Base-by-base conservation (phyloP, 2,329 filamentous ascomycete species). In the Claviceps sp. region DNA sequence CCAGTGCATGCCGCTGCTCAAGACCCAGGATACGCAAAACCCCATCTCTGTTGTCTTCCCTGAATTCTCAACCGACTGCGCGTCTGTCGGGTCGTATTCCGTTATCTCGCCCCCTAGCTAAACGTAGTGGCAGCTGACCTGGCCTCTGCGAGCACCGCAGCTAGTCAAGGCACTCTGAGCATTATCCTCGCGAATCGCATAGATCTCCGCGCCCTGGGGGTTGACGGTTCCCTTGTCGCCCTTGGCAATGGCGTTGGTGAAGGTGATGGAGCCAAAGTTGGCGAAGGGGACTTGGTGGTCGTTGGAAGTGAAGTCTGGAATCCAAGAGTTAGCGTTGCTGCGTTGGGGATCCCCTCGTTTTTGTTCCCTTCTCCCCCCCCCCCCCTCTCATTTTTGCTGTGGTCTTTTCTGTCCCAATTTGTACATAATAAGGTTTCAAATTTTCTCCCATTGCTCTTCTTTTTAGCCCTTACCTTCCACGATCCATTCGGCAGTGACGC, bases 171-270 rank as follows among this genome's bases (percentile, higher is more conserved):
- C 38, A 14, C 18, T 18, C 6, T 13, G 6, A 4, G 44, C 34
- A 4, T 36, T 13, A 0, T 30, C 8, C 7, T 47, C n/a, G 3
- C 30, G n/a, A 14, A 73, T 84, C 65, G 76, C 79, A 4, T 60
- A 87, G 47, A 76, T 87, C 57, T 78, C 73, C 0, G 84, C 82
- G 11, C 69, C 87, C 60, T 86, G 81, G 67, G 87, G 54, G 84
- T 87, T 56, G 82, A 86, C 18, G 42, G 49, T 59, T 46, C 60
- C 60, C 4, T 48, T 48, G 14, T 60, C 55, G 6, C 59, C 57
- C n/a, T 55, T 53, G 36, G 61, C 62, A 3, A 49, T 43, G 16
- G 60, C 60, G 18, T 54, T 55, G 7, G 58, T 60, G 50, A 64
- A 63, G 11, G 56, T 57, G 22, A 65, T 54, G 26, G 55, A 58